These are phyloP conservation scores for Thelonectria olida DNA, from an alignment of 2,329 filamentous ascomycete genomes.

Conservation along the genomic window DNA sequence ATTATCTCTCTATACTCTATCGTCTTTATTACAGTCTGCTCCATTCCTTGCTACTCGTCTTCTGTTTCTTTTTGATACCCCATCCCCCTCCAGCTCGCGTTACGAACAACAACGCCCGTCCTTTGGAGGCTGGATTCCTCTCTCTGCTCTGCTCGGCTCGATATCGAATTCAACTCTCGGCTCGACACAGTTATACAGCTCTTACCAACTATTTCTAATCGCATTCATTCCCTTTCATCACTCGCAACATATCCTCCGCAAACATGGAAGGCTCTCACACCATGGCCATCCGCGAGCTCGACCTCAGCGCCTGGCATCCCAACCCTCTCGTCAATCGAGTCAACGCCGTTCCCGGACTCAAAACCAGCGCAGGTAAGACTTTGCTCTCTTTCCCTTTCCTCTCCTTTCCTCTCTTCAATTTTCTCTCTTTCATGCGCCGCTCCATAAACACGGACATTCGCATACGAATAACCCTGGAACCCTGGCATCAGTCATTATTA, in stretches of 20 bases:
- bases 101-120: constrained; percentile 25
- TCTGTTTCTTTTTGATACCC: constrained; percentile 5
- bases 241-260: constrained; percentile 24
- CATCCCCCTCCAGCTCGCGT: neutral
- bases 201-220: constrained; percentile 13
- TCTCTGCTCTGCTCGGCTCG: constrained; percentile 16
- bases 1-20: constrained; percentile 19
- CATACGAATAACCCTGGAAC: constrained; percentile 5
- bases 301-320: constrained; percentile 57
- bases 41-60: constrained; percentile 21
- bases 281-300: constrained; percentile 56
- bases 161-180: neutral
- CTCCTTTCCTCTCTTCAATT: constrained; percentile 14
- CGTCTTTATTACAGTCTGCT: constrained; percentile 12
- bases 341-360: constrained; percentile 65
- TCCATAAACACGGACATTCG: neutral
- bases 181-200: constrained; percentile 3
- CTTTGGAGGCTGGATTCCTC: constrained; percentile 41
- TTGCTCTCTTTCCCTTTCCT: constrained; percentile 18
- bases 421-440: neutral
- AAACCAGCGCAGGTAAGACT: constrained; percentile 67
- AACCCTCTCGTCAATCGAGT: constrained; percentile 63
- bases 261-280: constrained; percentile 46
- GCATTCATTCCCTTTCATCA: constrained; percentile 2
- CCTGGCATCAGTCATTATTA: neutral